Evolutionary conservation across 2,329 filamentous ascomycete genomes (phyloP).

Genomic region (Clonostachys chloroleuca): DNA sequence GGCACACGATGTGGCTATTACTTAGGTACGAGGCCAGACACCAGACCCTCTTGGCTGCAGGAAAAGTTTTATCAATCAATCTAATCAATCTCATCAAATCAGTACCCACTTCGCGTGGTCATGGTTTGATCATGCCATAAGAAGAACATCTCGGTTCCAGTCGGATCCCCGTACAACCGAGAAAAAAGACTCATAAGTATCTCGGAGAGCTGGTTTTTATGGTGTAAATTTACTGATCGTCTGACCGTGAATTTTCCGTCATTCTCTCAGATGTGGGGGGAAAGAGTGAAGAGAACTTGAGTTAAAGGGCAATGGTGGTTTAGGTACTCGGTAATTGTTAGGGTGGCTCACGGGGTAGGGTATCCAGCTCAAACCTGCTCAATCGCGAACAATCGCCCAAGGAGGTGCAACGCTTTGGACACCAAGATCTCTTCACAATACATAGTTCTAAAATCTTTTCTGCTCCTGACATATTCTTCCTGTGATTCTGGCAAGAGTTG

Average conservation of each 20-base stretch:
- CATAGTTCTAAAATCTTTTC: neutral
- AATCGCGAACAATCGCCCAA: neutral
- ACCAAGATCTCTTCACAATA: constrained; percentile 14
- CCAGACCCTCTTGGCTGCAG: too few relatives aligned
- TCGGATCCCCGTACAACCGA: constrained; percentile 7
- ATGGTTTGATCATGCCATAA: constrained; percentile 19
- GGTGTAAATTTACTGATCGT: too few relatives aligned
- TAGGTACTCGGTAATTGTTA: too few relatives aligned
- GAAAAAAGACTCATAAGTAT: constrained; percentile 10
- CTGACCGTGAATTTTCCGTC: neutral
- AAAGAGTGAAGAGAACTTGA: neutral
- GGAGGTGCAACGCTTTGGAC: constrained; percentile 6
- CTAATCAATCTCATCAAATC: constrained; percentile 40
- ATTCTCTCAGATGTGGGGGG: neutral
- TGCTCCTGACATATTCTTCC: neutral
- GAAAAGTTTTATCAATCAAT: constrained; percentile 36
- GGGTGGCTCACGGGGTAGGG: neutral
- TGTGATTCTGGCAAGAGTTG: too few relatives aligned
- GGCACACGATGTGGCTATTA: too few relatives aligned
- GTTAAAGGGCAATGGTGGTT: neutral
- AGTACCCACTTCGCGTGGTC: constrained; percentile 10
- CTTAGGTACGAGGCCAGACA: too few relatives aligned
- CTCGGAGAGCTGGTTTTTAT: neutral
- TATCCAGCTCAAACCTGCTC: constrained; percentile 5
- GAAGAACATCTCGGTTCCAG: constrained; percentile 1